These are phyloP conservation scores for Cutaneotrichosporon sp. DNA, from an alignment of 1,284 basidiomycete genomes.

Conservation along the genomic window DNA sequence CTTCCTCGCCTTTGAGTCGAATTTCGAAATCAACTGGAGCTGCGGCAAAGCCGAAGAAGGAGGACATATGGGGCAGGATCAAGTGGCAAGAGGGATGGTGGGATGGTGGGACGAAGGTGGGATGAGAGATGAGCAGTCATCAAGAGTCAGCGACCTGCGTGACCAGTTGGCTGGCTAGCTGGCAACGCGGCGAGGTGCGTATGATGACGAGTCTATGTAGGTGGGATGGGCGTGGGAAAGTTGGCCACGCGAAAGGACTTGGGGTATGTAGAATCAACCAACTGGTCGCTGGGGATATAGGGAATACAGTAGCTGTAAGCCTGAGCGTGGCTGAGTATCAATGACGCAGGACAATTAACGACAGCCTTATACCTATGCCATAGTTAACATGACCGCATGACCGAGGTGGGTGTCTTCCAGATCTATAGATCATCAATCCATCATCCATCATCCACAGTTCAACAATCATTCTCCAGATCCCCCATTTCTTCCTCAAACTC, in stretches of 20 bases:
- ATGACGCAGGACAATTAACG: too few species aligned
- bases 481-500: not conserved
- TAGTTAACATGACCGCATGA: too few species aligned
- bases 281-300: too few species aligned
- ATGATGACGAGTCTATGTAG: not conserved
- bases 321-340: too few species aligned
- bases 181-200: not conserved
- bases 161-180: not conserved
- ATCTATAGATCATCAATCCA: not conserved
- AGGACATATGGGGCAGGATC: slow-evolving; percentile 37
- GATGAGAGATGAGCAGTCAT: not conserved
- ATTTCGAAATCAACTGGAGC: slow-evolving; percentile 85
- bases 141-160: not conserved
- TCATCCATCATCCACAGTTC: not conserved
- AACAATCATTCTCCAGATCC: too few species aligned
- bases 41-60: slow-evolving; percentile 81
- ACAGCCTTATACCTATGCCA: too few species aligned
- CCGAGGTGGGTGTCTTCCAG: too few species aligned
- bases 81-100: not conserved
- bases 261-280: not conserved
- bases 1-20: slow-evolving; percentile 80
- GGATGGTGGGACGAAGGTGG: not conserved
- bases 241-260: not conserved
- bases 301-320: too few species aligned
- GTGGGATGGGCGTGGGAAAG: not conserved